Percentiles rank a stretch among this genome's conserved stretches.
phyloP scores from a whole-genome alignment of 2,329 filamentous ascomycete species.

The Fusarium tanahbumbuense region DNA sequence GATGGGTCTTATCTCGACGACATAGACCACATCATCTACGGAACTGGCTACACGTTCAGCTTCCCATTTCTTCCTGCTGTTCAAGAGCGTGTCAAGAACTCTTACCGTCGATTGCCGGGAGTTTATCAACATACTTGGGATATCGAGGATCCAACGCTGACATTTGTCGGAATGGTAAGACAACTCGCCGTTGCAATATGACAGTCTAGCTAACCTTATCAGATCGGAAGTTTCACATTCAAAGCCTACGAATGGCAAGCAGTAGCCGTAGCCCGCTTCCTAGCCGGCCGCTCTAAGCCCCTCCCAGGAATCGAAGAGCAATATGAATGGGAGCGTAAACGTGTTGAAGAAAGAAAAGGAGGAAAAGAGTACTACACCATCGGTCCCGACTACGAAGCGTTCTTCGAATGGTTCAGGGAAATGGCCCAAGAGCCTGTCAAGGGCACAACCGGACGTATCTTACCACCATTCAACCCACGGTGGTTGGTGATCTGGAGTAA shows the following conservation, averaged over 20 bases:
- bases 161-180: slow-evolving; percentile 29
- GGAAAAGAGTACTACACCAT: slow-evolving; percentile 41
- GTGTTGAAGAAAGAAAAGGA: slow-evolving; percentile 30
- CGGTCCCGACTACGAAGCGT: slow-evolving; percentile 27
- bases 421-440: slow-evolving; percentile 30
- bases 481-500: slow-evolving; percentile 36
- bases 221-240: slow-evolving; percentile 39
- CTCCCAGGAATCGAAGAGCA: slow-evolving; percentile 20
- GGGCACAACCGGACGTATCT: slow-evolving; percentile 17
- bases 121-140: slow-evolving; percentile 37
- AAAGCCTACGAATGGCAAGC: slow-evolving; percentile 41
- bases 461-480: slow-evolving; percentile 27
- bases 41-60: slow-evolving; percentile 29
- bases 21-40: slow-evolving; percentile 27
- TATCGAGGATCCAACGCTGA: slow-evolving; percentile 29
- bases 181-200: fast-evolving
- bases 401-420: slow-evolving; percentile 28
- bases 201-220: neutral
- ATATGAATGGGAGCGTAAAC: slow-evolving; percentile 35
- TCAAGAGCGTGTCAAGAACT: slow-evolving; percentile 15
- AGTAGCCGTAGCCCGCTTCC: slow-evolving; percentile 28
- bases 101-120: slow-evolving; percentile 18
- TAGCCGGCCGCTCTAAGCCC: slow-evolving; percentile 17
- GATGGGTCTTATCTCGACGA: slow-evolving; percentile 23
- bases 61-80: slow-evolving; percentile 20